These are phyloP conservation scores for Metroxylon sagu DNA, from an alignment of 176 grass and related monocot genomes.

Conservation along the genomic window DNA sequence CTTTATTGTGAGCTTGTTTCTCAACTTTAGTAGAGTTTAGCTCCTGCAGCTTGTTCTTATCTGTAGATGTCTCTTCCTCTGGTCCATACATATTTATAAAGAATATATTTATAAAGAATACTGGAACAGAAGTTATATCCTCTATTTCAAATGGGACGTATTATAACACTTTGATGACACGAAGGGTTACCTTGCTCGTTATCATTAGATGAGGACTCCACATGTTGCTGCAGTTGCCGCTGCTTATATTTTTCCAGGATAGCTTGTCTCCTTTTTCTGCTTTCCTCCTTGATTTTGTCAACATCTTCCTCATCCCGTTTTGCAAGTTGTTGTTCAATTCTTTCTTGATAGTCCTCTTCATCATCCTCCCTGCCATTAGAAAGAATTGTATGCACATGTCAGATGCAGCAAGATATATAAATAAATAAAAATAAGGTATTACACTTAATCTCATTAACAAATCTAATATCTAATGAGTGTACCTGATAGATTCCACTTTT, in stretches of 20 bases:
- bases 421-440: neutral
- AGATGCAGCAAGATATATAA: slow-evolving; percentile 4
- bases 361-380: slow-evolving; percentile 57
- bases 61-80: slow-evolving; percentile 17
- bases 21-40: neutral
- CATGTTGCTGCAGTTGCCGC: slow-evolving; percentile 40
- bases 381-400: neutral
- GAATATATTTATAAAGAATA: no score
- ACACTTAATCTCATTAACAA: no score
- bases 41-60: slow-evolving; percentile 14
- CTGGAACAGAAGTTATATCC: no score
- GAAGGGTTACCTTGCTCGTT: slow-evolving; percentile 47
- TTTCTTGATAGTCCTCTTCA: slow-evolving; percentile 81
- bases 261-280: slow-evolving; percentile 84
- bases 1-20: slow-evolving; percentile 10
- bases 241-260: slow-evolving; percentile 83
- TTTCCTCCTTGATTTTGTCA: slow-evolving; percentile 96
- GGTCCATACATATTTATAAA: neutral
- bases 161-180: no score
- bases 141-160: no score
- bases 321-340: slow-evolving; percentile 83
- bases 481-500: slow-evolving; percentile 52
- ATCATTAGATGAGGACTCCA: slow-evolving; percentile 35
- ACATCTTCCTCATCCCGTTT: slow-evolving; percentile 86
- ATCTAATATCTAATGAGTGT: slow-evolving; percentile 1